These are phyloP conservation scores for Lachnellula subtilissima DNA, from an alignment of 2,329 filamentous ascomycete species.

Conservation along the genomic window DNA sequence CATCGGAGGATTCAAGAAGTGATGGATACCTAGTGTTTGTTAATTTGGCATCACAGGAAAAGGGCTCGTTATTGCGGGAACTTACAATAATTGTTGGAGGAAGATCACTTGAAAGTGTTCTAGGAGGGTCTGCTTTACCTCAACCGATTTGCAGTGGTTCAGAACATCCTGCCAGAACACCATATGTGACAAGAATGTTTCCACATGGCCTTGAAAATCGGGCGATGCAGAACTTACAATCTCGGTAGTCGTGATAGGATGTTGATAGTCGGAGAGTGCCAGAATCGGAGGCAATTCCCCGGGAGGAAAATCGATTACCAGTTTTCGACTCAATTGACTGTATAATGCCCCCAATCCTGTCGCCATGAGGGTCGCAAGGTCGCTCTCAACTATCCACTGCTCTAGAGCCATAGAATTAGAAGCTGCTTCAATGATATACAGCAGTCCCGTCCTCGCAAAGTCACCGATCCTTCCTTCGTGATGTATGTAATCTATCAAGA, in stretches of 20 bases:
- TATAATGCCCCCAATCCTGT: conserved; percentile 80
- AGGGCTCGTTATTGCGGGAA: conserved; percentile 8
- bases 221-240: conserved; percentile 69
- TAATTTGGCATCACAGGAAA: conserved; percentile 4
- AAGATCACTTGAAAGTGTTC: conserved; percentile 98
- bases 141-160: conserved; percentile 86
- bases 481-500: conserved; percentile 94
- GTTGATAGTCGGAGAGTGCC: conserved; percentile 81
- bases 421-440: conserved; percentile 94
- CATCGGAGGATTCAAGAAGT: conserved; percentile 90
- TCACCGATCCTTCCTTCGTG: conserved; percentile 92
- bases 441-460: conserved; percentile 86
- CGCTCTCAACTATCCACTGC: conserved; percentile 95
- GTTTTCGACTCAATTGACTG: conserved; percentile 65
- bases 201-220: conserved; percentile 78
- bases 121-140: conserved; percentile 87
- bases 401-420: conserved; percentile 78
- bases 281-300: conserved; percentile 77
- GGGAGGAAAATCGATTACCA: conserved; percentile 72
- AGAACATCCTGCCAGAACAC: conserved; percentile 98
- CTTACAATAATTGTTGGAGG: conserved; percentile 84
- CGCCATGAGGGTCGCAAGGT: conserved; percentile 94
- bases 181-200: conserved; percentile 90
- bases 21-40: conserved; percentile 71
- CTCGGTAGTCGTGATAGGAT: conserved; percentile 63